Base-by-base conservation (phyloP, 2,329 filamentous ascomycete genomes). In the Talaromyces funiculosus region DNA sequence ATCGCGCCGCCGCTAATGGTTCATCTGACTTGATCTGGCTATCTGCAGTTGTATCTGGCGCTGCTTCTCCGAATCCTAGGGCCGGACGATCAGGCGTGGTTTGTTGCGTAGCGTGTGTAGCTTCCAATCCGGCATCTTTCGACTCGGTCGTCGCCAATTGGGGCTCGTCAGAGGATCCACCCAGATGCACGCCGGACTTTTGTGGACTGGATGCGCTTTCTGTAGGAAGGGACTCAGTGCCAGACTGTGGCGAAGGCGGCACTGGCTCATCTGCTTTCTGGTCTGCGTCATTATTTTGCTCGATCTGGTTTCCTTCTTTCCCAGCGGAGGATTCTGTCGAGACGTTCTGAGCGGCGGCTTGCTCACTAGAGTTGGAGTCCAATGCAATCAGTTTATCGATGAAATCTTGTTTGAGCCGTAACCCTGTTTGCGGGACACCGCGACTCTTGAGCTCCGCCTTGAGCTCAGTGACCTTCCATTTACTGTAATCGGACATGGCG, bases 401-500 rank as follows among this genome's bases (percentile, higher is more conserved):
- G 51, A 92, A 75, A 29, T 80, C 72, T 55, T 79, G 82, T 62
- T 88, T 89, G 24, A 86, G 81, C 71, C 92, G 90, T 57, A 91
- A 80, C 8, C 90, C 90, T 24, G 84, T 83, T 63, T 86, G 83
- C 5, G 85, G 78, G 40, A 92, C 82, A n/a, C 86, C 86, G 64
- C 89, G 84, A 61, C 80, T 81, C 75, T 90, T 91, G 43, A 92
- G 81, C 78, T 92, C 88, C 22, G 84, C 84, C 74, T 87, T 89
- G 61, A 93, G 82, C 68, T 92, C 88, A 35, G 86, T 80, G 64
- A 93, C 90, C 76, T 90, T 92, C 69, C 87, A 81, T 73, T 80
- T 81, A 59, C 71, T 78, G 71, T 81, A 84, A 65, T 83, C 81
- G 62, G 77, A 75, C 81, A 83, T 83, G 35, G 55, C 37, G 53